Evolutionary conservation across 2,329 filamentous ascomycete genomes (phyloP).

Genomic region (Neodidymelliopsis sp.): DNA sequence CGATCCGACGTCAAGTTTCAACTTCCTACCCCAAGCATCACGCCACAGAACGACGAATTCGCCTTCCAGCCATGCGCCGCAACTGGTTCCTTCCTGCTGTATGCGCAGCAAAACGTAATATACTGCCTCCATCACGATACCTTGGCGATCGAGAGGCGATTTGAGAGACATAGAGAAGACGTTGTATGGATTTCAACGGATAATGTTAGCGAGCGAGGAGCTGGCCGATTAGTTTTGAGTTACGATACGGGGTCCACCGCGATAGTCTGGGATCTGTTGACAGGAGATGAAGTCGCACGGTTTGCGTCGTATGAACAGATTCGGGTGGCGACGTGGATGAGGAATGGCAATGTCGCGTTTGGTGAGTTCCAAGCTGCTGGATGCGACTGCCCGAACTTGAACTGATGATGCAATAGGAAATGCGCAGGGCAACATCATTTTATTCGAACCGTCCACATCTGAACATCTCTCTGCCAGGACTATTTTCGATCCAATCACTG

Average conservation of each 20-base stretch:
- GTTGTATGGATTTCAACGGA: constrained; percentile 87
- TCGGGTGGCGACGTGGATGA: constrained; percentile 90
- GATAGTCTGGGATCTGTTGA: constrained; percentile 96
- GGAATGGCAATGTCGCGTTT: constrained; percentile 95
- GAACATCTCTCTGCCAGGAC: constrained; percentile 92
- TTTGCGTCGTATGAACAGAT: constrained; percentile 92
- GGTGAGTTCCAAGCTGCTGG: constrained; percentile 65
- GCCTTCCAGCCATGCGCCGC: constrained; percentile 87
- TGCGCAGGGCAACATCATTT: constrained; percentile 87
- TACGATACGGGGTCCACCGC: constrained; percentile 91
- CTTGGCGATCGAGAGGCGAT: constrained; percentile 84
- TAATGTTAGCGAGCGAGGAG: constrained; percentile 85
- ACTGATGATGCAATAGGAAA: constrained; percentile 69
- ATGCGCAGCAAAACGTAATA: constrained; percentile 81
- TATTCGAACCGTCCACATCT: constrained; percentile 91
- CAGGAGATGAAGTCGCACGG: constrained; percentile 87
- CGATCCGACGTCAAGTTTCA: constrained; percentile 45
- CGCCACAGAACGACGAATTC: constrained; percentile 56
- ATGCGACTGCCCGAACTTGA: constrained; percentile 13
- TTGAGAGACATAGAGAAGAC: constrained; percentile 82
- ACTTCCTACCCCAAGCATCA: constrained; percentile 54
- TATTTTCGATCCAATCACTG: constrained; percentile 94
- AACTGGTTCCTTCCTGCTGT: constrained; percentile 89
- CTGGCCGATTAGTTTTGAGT: constrained; percentile 86
- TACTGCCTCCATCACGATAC: constrained; percentile 93